Evolutionary conservation across 441 rosid species (phyloP), one percentile per base, ranked within the genome.

Genomic region (Populus hybrid): DNA sequence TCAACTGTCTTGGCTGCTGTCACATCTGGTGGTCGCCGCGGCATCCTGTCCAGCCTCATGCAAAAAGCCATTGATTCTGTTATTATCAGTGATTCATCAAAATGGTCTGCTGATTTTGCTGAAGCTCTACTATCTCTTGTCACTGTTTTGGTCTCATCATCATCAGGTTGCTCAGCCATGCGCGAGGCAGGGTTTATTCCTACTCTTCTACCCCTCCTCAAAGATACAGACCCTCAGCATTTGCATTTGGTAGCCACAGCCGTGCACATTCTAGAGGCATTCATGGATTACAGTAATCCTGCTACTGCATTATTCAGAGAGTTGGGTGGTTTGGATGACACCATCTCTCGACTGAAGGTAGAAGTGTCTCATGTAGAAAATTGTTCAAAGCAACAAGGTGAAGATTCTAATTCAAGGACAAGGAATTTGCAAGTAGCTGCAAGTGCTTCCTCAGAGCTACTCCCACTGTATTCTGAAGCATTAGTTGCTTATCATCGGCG

Each of bases 181-280:
- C 93, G 95, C 67, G 98, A 96, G 81, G 98, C 98, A 67, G 99
- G 98, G 67, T 90, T 97, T 83, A 92, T 97, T 72, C 96, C 97
- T 30, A 92, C 97, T 77, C 93, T 97, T 78, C 79, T 97, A 79
- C 99, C 98, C 81, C 95, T 97, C 73, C 92, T 97, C 61, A 93
- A 93, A 86, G 99, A 94, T 82, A 92, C 94, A 73, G 92, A 96
- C 83, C 94, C 94, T 40, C 98, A 92, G 81, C 97, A 96, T 82
- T 81, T 96, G 90, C 97, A 94, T 85, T 82, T 96, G 89, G 98
- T 96, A 76, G 85, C 95, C 78, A 81, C 96, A 6, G 95, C 98
- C 67, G 97, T 96, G 81, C 94, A 90, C 82, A 89, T 94, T 84
- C 87, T 96, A 57, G 98, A 93, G 81, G 93, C 94, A 73, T 94